These are phyloP conservation scores for Lobosporangium transversale DNA, from an alignment of 192 early-diverging fungal genomes.

Conservation along the genomic window DNA sequence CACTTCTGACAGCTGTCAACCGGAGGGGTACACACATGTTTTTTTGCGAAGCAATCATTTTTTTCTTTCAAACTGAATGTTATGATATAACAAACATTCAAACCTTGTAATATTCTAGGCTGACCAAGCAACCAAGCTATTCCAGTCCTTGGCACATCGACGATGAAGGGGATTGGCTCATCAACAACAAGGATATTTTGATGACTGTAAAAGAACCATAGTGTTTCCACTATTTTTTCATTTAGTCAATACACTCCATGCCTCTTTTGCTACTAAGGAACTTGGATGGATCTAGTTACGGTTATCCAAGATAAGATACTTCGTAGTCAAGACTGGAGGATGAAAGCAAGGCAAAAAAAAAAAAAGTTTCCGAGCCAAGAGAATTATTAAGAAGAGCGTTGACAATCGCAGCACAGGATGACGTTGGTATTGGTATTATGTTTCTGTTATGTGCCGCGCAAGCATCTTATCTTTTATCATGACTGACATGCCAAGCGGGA, in stretches of 20 bases:
- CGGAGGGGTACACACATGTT: conserved; percentile 2
- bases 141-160: conserved; percentile 51
- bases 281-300: no score
- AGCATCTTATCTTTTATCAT: no score
- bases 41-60: not conserved
- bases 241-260: not conserved
- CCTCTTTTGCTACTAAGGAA: not conserved
- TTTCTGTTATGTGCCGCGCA: no score
- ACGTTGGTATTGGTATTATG: no score
- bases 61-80: not conserved
- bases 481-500: no score
- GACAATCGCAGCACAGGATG: no score
- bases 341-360: not conserved
- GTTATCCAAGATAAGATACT: not conserved
- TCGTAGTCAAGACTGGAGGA: not conserved
- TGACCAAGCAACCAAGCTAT: conserved; percentile 44
- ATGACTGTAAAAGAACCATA: no score
- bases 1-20: conserved; percentile 32
- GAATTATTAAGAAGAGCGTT: no score
- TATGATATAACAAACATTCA: no score
- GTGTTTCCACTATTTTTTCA: not conserved
- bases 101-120: conserved; percentile 19
- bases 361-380: not conserved
- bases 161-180: conserved; percentile 16
- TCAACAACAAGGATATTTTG: not conserved